Conservation (phyloP, 768 basidiomycete genomes). For the Boletellus ananas region DNA sequence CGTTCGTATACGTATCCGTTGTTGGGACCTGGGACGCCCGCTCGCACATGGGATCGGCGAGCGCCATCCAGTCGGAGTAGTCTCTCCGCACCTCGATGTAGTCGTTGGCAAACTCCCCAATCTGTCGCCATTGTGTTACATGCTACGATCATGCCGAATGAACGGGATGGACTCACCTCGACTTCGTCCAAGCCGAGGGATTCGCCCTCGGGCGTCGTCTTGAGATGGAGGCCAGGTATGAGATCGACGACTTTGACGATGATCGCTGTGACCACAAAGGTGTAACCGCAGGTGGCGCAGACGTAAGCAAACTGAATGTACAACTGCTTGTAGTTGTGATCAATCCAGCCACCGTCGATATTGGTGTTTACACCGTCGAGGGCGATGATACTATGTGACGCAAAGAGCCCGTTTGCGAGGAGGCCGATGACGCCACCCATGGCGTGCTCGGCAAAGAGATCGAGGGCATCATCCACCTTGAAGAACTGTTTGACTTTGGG, state of each 20-base stretch:
- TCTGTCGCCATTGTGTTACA: conserved; percentile 33
- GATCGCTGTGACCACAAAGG: conserved; percentile 57
- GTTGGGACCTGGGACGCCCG: conserved; percentile 7
- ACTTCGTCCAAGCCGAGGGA: conserved; percentile 65
- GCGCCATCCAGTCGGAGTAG: conserved; percentile 48
- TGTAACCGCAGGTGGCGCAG: conserved; percentile 53
- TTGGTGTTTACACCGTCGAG: conserved; percentile 63
- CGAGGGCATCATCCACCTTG: conserved; percentile 81
- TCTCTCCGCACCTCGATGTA: conserved; percentile 69
- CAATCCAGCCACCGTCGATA: conserved; percentile 64
- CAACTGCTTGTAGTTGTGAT: conserved; percentile 74
- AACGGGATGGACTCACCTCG: conserved; percentile 44
- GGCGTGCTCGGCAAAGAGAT: conserved; percentile 90
- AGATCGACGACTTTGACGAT: conserved; percentile 55
- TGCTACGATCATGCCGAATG: background rate
- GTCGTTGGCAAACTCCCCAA: conserved; percentile 67
- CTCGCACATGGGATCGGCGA: conserved; percentile 20
- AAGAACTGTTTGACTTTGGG: conserved; percentile 62
- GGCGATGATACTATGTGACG: conserved; percentile 54
- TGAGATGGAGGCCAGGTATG: conserved; percentile 56
- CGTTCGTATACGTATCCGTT: conserved; percentile 21
- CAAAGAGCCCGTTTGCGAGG: conserved; percentile 72
- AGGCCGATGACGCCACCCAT: conserved; percentile 79
- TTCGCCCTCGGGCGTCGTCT: conserved; percentile 54
- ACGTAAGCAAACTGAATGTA: conserved; percentile 73